Conservation (phyloP, 805 yeast species). For the Soucietia sequanensis region DNA sequence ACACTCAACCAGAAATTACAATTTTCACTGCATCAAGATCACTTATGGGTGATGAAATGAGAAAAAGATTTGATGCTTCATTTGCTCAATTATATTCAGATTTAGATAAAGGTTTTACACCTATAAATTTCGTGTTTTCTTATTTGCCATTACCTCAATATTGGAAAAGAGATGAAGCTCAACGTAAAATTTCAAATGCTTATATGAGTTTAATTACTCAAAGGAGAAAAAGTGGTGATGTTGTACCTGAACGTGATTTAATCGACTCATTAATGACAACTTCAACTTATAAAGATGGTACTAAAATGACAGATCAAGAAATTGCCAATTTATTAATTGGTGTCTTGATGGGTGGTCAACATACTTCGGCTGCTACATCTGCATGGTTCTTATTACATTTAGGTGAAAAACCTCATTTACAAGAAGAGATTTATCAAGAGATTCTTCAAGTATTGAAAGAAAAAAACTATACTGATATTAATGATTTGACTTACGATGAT, state of each 20-base stretch:
- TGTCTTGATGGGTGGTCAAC: conserved; percentile 98
- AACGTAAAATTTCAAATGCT: conserved; percentile 71
- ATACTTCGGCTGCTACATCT: conserved; percentile 93
- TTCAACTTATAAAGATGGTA: conserved; percentile 91
- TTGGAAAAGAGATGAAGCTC: conserved; percentile 85
- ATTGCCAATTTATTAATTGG: conserved; percentile 93
- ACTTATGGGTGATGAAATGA: conserved; percentile 86
- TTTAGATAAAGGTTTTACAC: conserved; percentile 95
- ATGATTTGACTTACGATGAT: conserved; percentile 76
- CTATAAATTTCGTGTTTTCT: conserved; percentile 93
- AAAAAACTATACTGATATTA: conserved; percentile 36
- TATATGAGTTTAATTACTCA: conserved; percentile 74
- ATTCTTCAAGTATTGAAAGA: conserved; percentile 61
- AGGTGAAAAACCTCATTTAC: conserved; percentile 83
- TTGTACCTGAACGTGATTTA: conserved; percentile 76
- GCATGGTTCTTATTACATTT: conserved; percentile 93
- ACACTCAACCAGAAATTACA: conserved; percentile 90
- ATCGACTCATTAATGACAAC: conserved; percentile 82
- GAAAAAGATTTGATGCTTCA: conserved; percentile 74
- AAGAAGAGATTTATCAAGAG: conserved; percentile 77
- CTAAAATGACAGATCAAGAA: conserved; percentile 90
- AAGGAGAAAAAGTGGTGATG: conserved; percentile 75
- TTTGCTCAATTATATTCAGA: conserved; percentile 87
- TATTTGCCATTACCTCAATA: conserved; percentile 86
- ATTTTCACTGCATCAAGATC: conserved; percentile 95